Conservation (phyloP, 345 rosid genomes). For the Eucalyptus marginata region DNA sequence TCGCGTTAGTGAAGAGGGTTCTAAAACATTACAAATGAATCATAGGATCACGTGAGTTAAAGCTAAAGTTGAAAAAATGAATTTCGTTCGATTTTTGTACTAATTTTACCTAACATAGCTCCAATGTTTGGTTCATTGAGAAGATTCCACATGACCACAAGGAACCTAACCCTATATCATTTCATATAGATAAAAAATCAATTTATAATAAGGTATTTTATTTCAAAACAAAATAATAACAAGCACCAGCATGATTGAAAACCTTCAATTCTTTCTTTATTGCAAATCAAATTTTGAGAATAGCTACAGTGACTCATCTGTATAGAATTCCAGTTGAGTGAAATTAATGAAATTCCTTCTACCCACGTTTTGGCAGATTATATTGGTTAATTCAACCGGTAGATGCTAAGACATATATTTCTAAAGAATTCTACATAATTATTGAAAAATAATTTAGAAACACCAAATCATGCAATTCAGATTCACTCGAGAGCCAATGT, state of each 20-base stretch:
- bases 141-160: too few relatives aligned
- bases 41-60: too few relatives aligned
- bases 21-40: too few relatives aligned
- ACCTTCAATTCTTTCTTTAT: not conserved
- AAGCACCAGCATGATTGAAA: too few relatives aligned
- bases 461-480: not conserved
- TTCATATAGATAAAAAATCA: too few relatives aligned
- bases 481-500: not conserved
- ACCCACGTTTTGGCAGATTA: not conserved
- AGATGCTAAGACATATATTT: not conserved
- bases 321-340: not conserved
- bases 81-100: too few relatives aligned
- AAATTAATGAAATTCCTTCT: not conserved
- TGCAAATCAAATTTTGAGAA: not conserved
- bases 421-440: not conserved
- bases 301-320: not conserved
- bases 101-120: too few relatives aligned
- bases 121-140: too few relatives aligned
- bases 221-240: not conserved
- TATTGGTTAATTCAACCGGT: not conserved
- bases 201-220: too few relatives aligned
- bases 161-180: too few relatives aligned
- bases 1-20: too few relatives aligned
- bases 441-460: not conserved
- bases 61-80: too few relatives aligned